These are phyloP conservation scores for Phenoliferia sp. DNA, from an alignment of 1,284 basidiomycete genomes.

Conservation along the genomic window DNA sequence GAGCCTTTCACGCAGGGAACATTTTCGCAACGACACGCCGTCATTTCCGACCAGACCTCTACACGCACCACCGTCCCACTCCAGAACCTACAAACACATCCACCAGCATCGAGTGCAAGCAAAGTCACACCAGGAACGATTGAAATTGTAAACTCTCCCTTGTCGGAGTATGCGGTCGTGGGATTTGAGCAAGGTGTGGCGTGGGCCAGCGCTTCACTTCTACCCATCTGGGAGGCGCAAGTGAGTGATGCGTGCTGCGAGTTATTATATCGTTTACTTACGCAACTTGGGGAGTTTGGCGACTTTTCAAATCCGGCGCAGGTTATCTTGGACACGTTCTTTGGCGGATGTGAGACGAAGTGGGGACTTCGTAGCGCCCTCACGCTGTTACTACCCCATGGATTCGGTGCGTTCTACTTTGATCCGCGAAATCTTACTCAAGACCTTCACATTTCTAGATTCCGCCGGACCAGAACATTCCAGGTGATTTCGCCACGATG, in stretches of 20 bases:
- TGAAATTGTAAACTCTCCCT: slow-evolving; percentile 39
- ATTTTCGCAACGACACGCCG: slow-evolving; percentile 84
- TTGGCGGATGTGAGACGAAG: slow-evolving; percentile 65
- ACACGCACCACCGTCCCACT: slow-evolving; percentile 21
- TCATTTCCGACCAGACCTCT: slow-evolving; percentile 72
- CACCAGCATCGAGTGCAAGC: background rate
- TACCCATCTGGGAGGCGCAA: slow-evolving; percentile 88
- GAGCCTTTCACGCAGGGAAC: slow-evolving; percentile 51
- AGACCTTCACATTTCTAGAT: slow-evolving; percentile 45
- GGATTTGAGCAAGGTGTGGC: slow-evolving; percentile 83
- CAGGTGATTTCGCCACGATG: background rate
- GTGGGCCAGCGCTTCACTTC: slow-evolving; percentile 71
- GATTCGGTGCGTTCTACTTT: slow-evolving; percentile 12
- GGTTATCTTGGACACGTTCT: slow-evolving; percentile 81
- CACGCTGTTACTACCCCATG: slow-evolving; percentile 34
- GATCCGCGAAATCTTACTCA: background rate
- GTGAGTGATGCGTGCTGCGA: no score
- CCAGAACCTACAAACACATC: slow-evolving; percentile 10
- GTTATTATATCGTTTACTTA: no score
- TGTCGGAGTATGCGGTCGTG: slow-evolving; percentile 33
- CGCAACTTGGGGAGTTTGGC: slow-evolving; percentile 48
- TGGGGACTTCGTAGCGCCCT: slow-evolving; percentile 33
- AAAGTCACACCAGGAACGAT: slow-evolving; percentile 41
- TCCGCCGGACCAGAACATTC: slow-evolving; percentile 82
- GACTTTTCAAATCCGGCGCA: slow-evolving; percentile 88